Base-by-base conservation (phyloP, 805 yeast genomes). In the Pichia thaimueangensis region DNA sequence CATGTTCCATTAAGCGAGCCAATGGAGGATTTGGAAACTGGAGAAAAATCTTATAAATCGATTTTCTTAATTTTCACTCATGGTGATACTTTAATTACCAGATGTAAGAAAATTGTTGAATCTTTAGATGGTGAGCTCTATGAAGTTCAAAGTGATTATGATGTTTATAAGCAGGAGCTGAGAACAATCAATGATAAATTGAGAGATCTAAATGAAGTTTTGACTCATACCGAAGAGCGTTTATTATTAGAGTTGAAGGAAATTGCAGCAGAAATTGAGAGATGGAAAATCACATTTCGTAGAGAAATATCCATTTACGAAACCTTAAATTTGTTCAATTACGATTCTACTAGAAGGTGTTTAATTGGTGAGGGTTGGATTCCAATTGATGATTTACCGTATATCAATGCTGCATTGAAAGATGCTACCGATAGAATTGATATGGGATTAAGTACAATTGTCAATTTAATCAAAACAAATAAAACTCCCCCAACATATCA, bases 341-440 rank as follows among this genome's bases (percentile, higher is more conserved):
- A 81, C 61, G 94, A 85, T 57, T 86, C 77, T 50, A 68, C 82
- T n/a, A 79, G 96, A 65, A 78, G 84, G 60, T 85, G 95, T 29
- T 69, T 93, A 47, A 76, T 91, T 37, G 95, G 94, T 17, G 97
- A 94, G 68, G 98, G 97, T 25, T 93, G 99, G 99, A 69, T 86
- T 17, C 97, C 99, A 30, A 72, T 80, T 17, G 78, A 76, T 48
- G 96, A 88, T 47, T 65, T 89, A 30, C 70, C 72, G 6, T 52
- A 65, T n/a, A 78, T 91, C 43, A 82, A 80, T 48, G 64, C 70
- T 30, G 74, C 89, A 1, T 67, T 93, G 48, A 75, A 81, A 52
- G 78, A 76, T 34, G 74, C 79, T 44, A 76, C 84, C 23, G 80
- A 77, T 30, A 59, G 68, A n/a, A 54, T 66, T 1, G 65, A 64